A percentile compares a stretch with the other conserved stretches of the same genome.
Evolutionary conservation across 805 yeast species (phyloP).

Genomic region (Candida caryicola): DNA sequence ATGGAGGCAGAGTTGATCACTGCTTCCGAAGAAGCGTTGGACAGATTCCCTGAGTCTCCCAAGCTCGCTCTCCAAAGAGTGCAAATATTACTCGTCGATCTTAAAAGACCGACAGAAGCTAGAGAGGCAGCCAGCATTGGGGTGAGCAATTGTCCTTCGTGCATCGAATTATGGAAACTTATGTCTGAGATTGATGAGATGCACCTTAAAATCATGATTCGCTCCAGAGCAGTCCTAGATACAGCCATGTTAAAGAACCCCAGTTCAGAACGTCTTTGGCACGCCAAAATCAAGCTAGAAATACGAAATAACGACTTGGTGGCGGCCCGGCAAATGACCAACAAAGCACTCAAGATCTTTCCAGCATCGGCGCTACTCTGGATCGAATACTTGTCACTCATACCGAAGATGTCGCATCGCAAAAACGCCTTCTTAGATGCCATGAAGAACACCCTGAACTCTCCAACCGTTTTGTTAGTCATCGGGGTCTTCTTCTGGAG

Average conservation of each 20-base stretch:
- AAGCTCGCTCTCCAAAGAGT: conserved; percentile 63
- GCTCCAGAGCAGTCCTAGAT: conserved; percentile 74
- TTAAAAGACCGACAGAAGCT: conserved; percentile 37
- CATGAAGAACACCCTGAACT: conserved; percentile 59
- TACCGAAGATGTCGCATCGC: conserved; percentile 48
- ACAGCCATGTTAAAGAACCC: conserved; percentile 50
- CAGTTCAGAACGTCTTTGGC: conserved; percentile 51
- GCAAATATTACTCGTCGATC: conserved; percentile 44
- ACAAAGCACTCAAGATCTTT: conserved; percentile 55
- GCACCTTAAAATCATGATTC: conserved; percentile 39
- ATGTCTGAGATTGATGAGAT: conserved; percentile 48
- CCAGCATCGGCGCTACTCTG: conserved; percentile 64
- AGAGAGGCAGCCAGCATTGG: conserved; percentile 49
- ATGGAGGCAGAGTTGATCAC: conserved; percentile 12
- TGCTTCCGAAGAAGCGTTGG: conserved; percentile 46
- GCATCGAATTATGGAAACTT: conserved; percentile 52
- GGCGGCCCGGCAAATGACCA: conserved; percentile 54
- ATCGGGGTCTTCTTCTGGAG: conserved; percentile 69
- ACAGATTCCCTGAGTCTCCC: conserved; percentile 44
- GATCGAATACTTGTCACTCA: conserved; percentile 53
- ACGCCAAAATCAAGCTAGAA: conserved; percentile 60
- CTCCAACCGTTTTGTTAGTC: conserved; percentile 53
- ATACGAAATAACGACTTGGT: conserved; percentile 41
- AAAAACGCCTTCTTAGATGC: conserved; percentile 68
- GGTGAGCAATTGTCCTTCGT: conserved; percentile 44